A percentile compares a stretch with the other conserved stretches of the same genome.
Conservation (phyloP, 768 basidiomycete species). For the Fomitopsis pulvina region DNA sequence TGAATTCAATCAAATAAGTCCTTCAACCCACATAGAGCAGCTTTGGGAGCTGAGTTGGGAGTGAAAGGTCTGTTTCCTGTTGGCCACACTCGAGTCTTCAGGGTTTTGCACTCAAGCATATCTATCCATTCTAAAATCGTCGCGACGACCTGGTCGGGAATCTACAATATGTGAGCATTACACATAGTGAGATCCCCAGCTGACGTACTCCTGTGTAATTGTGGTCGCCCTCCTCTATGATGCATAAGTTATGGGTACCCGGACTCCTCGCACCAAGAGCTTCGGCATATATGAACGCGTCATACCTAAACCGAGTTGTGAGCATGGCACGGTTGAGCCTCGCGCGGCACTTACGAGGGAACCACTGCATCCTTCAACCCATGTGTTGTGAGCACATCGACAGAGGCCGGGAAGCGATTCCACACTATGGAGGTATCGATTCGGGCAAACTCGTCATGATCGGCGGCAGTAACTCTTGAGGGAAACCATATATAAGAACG, state of each 20-base stretch:
- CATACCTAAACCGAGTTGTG: constrained; percentile 52
- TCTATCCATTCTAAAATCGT: constrained; percentile 67
- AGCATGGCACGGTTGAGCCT: not conserved
- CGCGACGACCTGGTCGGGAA: constrained; percentile 61
- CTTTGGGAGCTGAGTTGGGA: not conserved
- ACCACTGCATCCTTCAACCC: constrained; percentile 66
- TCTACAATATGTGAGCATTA: constrained; percentile 22
- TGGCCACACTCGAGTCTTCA: constrained; percentile 60
- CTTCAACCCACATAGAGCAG: not conserved
- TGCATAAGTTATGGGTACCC: constrained; percentile 65
- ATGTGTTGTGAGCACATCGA: constrained; percentile 72
- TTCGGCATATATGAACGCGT: constrained; percentile 63
- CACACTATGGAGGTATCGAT: constrained; percentile 68
- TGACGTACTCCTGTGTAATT: constrained; percentile 57
- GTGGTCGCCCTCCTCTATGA: constrained; percentile 73
- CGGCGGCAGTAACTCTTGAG: constrained; percentile 24
- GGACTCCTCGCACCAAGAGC: constrained; percentile 48
- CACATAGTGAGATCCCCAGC: not conserved
- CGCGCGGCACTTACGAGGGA: constrained; percentile 47
- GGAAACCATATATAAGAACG: not conserved
- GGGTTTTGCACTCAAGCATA: constrained; percentile 33
- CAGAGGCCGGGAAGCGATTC: constrained; percentile 53
- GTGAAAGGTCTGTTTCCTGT: constrained; percentile 28
- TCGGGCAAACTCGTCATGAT: constrained; percentile 52
- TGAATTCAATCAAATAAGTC: too few species aligned